A percentile compares a stretch with the other conserved stretches of the same genome.
These are phyloP conservation scores for Russula foetens DNA, from an alignment of 768 basidiomycete genomes.

Conservation along the genomic window DNA sequence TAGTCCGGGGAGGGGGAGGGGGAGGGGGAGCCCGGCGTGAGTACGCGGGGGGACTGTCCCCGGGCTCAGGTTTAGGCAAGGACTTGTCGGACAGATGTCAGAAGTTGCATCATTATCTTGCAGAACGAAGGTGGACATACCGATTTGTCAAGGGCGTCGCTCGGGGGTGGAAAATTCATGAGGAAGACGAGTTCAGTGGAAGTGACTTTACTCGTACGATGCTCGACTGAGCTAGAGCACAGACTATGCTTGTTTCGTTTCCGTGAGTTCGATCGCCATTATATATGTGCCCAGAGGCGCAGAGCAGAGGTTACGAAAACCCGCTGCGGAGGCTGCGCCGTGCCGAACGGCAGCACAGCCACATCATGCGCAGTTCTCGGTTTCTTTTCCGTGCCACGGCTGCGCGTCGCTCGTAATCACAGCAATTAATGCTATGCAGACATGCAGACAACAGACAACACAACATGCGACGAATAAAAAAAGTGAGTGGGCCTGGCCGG, in stretches of 20 bases:
- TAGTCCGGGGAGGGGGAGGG: neutral
- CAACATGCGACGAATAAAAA: neutral
- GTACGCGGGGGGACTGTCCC: conserved; percentile 3
- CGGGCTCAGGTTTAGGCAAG: neutral
- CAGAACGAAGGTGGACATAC: neutral
- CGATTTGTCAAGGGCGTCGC: neutral
- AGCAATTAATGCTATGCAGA: neutral
- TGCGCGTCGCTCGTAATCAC: neutral
- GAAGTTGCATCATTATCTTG: neutral
- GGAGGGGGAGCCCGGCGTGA: no score
- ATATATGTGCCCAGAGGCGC: no score
- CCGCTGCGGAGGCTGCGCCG: neutral
- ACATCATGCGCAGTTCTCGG: neutral
- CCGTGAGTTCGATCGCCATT: no score
- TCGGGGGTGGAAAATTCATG: neutral
- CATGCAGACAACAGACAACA: neutral
- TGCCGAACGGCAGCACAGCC: neutral
- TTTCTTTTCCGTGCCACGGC: no score
- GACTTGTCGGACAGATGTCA: neutral
- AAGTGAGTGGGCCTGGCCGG: conserved; percentile 52
- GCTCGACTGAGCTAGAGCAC: neutral
- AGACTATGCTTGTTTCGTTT: neutral
- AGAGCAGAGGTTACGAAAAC: no score
- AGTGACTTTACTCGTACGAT: neutral
- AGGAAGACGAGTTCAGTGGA: neutral